A percentile compares a stretch with the other conserved stretches of the same genome.
Conservation (phyloP, 2,329 filamentous ascomycete species). For the Trichoderma oligosporum region DNA sequence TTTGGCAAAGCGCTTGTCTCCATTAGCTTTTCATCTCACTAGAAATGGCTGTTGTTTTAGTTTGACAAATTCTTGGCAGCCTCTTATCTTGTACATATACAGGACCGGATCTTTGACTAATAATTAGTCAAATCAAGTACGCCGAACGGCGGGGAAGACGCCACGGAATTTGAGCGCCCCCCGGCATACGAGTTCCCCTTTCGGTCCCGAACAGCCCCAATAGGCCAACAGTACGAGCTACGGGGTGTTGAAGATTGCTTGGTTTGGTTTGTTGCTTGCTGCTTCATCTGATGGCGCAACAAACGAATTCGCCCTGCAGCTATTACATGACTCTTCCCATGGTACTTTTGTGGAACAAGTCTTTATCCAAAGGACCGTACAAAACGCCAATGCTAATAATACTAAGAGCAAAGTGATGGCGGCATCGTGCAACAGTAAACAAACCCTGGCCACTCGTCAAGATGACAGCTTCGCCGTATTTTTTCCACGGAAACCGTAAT, state of each 20-base stretch:
- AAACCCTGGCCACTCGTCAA: too few relatives aligned
- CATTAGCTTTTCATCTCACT: not conserved
- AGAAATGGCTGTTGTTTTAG: not conserved
- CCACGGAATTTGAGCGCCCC: not conserved
- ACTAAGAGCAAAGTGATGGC: too few relatives aligned
- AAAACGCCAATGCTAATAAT: too few relatives aligned
- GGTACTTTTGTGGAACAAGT: too few relatives aligned
- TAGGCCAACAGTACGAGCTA: not conserved
- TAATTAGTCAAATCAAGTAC: not conserved
- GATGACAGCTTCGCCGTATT: not conserved
- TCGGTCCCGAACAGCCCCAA: not conserved
- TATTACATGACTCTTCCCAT: not conserved
- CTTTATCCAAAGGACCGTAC: too few relatives aligned
- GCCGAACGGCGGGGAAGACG: constrained; percentile 1
- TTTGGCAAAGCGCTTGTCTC: constrained; percentile 1
- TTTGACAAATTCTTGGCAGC: too few relatives aligned
- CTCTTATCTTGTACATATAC: not conserved
- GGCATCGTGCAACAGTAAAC: too few relatives aligned
- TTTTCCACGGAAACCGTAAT: too few relatives aligned
- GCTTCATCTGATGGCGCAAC: not conserved
- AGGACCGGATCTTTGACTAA: not conserved
- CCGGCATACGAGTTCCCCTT: not conserved
- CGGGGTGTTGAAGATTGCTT: not conserved
- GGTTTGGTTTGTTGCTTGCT: not conserved
- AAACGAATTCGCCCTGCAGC: not conserved